Conservation (phyloP, 257 asterid species). For the Anisodus acutangulus region DNA sequence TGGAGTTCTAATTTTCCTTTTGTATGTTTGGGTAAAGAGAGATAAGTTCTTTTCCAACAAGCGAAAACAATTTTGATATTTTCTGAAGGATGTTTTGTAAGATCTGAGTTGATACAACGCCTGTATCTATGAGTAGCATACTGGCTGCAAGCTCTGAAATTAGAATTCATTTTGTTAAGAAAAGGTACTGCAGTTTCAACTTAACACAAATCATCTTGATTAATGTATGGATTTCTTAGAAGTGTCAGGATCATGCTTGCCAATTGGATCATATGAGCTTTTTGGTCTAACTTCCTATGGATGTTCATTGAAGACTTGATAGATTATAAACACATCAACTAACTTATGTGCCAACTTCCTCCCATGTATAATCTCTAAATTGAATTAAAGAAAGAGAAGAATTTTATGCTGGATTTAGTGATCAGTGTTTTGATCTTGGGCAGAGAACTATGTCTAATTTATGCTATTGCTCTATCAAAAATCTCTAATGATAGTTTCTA, state of each 20-base stretch:
- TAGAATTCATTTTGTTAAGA: conserved; percentile 18
- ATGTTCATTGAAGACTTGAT: conserved; percentile 10
- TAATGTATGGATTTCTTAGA: not conserved
- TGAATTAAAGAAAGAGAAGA: not conserved
- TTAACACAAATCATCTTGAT: conserved; percentile 20
- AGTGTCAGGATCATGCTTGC: not conserved
- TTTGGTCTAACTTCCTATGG: conserved; percentile 5
- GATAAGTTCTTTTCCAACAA: conserved; percentile 76
- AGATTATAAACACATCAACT: conserved; percentile 15
- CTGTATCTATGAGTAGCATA: conserved; percentile 33
- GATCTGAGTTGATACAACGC: conserved; percentile 38
- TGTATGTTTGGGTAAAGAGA: conserved; percentile 65
- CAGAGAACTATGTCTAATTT: not conserved
- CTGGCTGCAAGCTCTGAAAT: conserved; percentile 39
- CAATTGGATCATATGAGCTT: not conserved
- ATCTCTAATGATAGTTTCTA: not conserved
- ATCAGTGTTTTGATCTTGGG: not conserved
- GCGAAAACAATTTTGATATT: conserved; percentile 88
- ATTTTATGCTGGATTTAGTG: not conserved
- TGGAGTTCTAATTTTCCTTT: conserved; percentile 55
- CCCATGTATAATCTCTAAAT: not conserved
- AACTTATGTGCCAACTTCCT: not conserved
- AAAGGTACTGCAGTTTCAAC: conserved; percentile 25
- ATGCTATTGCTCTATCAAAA: not conserved
- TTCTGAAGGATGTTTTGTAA: conserved; percentile 35